phyloP scores from a whole-genome alignment of 306 rosid genomes.

The Amphicarpaea edgeworthii region DNA sequence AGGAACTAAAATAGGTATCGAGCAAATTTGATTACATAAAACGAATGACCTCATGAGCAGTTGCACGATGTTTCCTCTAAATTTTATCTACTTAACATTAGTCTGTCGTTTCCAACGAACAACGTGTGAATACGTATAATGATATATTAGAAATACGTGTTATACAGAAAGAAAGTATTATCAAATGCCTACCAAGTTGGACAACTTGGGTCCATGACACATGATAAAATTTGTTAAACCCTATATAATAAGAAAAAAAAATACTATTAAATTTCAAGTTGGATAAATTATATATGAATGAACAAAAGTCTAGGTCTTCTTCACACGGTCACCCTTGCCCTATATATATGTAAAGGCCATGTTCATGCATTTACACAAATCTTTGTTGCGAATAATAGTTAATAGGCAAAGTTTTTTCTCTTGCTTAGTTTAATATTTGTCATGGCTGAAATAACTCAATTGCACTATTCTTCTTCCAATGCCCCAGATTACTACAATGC shows the following conservation, averaged over 20 bases:
- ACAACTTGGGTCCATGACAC: too few species aligned
- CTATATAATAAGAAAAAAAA: too few species aligned
- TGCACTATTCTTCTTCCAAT: background rate
- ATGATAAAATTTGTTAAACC: too few species aligned
- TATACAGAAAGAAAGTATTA: background rate
- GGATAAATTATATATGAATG: too few species aligned
- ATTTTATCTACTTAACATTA: background rate
- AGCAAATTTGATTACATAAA: too few species aligned
- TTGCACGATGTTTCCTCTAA: background rate
- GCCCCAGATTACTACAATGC: background rate
- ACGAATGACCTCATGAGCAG: background rate
- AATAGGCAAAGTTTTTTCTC: background rate
- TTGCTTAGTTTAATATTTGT: background rate
- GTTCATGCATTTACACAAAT: background rate
- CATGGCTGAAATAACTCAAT: slow-evolving; percentile 1
- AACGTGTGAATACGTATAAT: background rate
- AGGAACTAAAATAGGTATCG: too few species aligned
- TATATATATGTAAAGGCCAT: background rate
- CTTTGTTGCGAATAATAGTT: background rate
- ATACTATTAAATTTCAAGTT: too few species aligned
- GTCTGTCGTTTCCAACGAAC: background rate
- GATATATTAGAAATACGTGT: too few species aligned
- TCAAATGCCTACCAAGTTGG: background rate
- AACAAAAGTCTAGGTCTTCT: too few species aligned
- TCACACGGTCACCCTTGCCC: too few species aligned